Conservation (phyloP, 495 filamentous ascomycete species). For the Glutinoglossum americanum region DNA sequence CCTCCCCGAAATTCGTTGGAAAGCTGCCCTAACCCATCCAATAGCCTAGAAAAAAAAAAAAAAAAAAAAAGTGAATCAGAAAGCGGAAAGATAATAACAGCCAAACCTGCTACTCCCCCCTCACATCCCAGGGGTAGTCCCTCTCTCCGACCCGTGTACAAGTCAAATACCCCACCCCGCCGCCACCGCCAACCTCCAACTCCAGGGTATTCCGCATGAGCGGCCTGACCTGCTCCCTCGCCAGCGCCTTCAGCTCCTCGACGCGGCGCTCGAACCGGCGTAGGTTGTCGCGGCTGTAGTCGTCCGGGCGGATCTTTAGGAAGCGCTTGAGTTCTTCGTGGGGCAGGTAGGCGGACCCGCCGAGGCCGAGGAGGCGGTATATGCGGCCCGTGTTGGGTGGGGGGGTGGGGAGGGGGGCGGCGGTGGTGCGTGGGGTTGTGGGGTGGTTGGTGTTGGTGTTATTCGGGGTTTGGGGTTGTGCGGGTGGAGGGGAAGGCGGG, state of each 20-base stretch:
- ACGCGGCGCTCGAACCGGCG: conserved; percentile 64
- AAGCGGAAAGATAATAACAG: too few relatives aligned
- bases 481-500: conserved; percentile 6
- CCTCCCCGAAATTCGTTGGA: too few relatives aligned
- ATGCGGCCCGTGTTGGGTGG: conserved; percentile 37
- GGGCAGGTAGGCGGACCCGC: conserved; percentile 40
- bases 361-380: conserved; percentile 45
- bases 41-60: too few relatives aligned
- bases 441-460: conserved; percentile 9
- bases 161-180: conserved; percentile 44
- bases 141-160: conserved; percentile 56
- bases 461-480: conserved; percentile 7
- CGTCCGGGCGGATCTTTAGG: conserved; percentile 47
- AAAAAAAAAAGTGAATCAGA: too few relatives aligned
- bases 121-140: conserved; percentile 71
- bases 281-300: conserved; percentile 52
- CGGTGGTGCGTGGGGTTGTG: conserved; percentile 7
- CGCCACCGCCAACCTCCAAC: conserved; percentile 34
- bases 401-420: conserved; percentile 10
- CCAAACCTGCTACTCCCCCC: too few relatives aligned
- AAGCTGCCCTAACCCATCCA: too few relatives aligned
- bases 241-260: conserved; percentile 68
- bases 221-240: conserved; percentile 62
- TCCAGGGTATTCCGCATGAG: conserved; percentile 70
- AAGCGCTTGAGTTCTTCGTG: conserved; percentile 82